Conservation (phyloP, 106 monocot genomes). For the Platanthera zijinensis region DNA sequence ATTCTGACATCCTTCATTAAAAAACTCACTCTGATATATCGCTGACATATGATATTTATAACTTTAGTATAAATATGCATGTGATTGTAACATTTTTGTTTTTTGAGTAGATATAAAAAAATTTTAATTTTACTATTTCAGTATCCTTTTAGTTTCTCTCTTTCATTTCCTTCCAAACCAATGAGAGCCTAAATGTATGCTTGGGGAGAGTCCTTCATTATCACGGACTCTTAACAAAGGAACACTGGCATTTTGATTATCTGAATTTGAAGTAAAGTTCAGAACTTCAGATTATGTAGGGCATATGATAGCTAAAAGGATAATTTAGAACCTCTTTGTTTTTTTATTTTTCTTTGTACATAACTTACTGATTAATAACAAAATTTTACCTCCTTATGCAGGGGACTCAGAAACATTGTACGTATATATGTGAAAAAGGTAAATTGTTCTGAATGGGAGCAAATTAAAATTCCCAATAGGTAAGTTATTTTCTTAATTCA, state of each 20-base stretch:
- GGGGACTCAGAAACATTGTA: conserved; percentile 61
- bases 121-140: too few species aligned
- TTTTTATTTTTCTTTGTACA: neutral
- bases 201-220: neutral
- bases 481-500: neutral
- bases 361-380: neutral
- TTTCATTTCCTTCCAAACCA: too few species aligned
- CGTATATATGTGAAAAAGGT: conserved; percentile 36
- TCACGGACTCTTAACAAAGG: neutral
- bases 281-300: neutral
- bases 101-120: too few species aligned
- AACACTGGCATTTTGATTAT: neutral
- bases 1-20: too few species aligned
- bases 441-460: conserved; percentile 66
- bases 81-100: too few species aligned
- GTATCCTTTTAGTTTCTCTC: too few species aligned
- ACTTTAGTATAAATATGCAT: too few species aligned
- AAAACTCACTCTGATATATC: too few species aligned
- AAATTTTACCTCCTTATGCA: conserved; percentile 17
- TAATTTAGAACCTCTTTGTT: neutral
- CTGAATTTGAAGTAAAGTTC: neutral
- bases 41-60: too few species aligned
- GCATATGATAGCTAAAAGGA: neutral
- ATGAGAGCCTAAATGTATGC: too few species aligned
- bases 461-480: conserved; percentile 52